Conservation (phyloP, 2,329 filamentous ascomycete species). For the Microdochium trichocladiopsis region DNA sequence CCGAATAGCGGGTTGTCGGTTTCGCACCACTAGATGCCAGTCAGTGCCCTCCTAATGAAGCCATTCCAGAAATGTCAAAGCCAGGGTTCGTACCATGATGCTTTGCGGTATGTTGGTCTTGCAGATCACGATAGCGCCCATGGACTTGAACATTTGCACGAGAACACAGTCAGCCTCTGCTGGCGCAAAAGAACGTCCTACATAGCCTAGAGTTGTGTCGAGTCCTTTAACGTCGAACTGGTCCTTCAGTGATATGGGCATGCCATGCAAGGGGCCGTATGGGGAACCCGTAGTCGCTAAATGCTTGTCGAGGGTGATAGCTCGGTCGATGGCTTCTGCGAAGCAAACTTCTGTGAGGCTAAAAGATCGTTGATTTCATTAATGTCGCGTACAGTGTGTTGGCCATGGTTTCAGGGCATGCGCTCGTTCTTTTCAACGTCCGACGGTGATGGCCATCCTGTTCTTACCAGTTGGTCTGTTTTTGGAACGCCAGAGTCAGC, state of each 20-base stretch:
- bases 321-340: neutral
- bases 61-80: constrained; percentile 45
- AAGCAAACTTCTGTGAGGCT: neutral
- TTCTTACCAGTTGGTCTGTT: neutral
- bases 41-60: neutral
- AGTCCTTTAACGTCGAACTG: constrained; percentile 53
- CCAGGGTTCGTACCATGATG: constrained; percentile 16
- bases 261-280: neutral
- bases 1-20: constrained; percentile 46
- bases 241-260: constrained; percentile 41
- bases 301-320: neutral
- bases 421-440: neutral
- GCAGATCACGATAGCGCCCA: constrained; percentile 44
- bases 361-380: neutral
- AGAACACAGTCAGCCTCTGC: constrained; percentile 40
- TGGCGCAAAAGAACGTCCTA: constrained; percentile 38
- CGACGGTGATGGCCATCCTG: neutral
- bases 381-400: neutral
- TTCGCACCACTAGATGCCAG: constrained; percentile 36
- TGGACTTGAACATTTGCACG: constrained; percentile 35
- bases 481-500: too few relatives aligned
- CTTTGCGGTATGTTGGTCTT: constrained; percentile 37
- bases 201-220: constrained; percentile 53
- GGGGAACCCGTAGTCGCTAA: neutral
- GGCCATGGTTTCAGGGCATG: neutral